A percentile compares a stretch with the other conserved stretches of the same genome.
These are phyloP conservation scores for Penicillium olsonii DNA, from an alignment of 2,329 filamentous ascomycete genomes.

Conservation along the genomic window DNA sequence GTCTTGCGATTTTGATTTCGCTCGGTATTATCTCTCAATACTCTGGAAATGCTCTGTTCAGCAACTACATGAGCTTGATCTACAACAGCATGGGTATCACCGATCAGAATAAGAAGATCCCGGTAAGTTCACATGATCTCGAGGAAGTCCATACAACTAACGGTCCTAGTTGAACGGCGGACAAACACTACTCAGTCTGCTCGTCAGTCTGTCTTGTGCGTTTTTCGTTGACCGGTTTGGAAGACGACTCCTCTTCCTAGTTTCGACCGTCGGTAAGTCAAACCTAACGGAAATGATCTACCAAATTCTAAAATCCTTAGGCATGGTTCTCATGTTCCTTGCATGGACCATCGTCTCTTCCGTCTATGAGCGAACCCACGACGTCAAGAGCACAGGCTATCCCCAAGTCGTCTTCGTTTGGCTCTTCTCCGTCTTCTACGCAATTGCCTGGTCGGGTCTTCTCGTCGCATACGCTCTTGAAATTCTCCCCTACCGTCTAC, in stretches of 20 bases:
- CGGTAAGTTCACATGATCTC: conserved; percentile 36
- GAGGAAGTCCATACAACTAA: conserved; percentile 15
- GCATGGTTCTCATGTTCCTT: conserved; percentile 49
- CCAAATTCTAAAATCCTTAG: background rate
- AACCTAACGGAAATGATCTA: too few relatives aligned
- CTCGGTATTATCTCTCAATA: conserved; percentile 69
- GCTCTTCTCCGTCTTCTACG: conserved; percentile 33
- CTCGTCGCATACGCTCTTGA: conserved; percentile 31
- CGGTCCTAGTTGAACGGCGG: conserved; percentile 52
- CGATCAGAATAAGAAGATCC: conserved; percentile 58
- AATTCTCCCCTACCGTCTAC: conserved; percentile 40
- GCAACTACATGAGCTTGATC: conserved; percentile 66
- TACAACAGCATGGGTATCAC: conserved; percentile 64
- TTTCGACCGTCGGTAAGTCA: conserved; percentile 36
- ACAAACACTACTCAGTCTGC: conserved; percentile 61
- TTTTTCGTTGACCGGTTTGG: conserved; percentile 58
- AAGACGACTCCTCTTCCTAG: conserved; percentile 59
- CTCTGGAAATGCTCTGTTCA: conserved; percentile 67
- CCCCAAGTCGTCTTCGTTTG: conserved; percentile 26
- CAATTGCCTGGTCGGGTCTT: conserved; percentile 31
- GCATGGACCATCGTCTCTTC: conserved; percentile 54
- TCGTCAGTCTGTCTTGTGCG: conserved; percentile 59
- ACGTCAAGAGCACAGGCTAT: conserved; percentile 18
- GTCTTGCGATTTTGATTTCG: conserved; percentile 62
- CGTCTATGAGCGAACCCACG: conserved; percentile 44